phyloP scores from a whole-genome alignment of 768 basidiomycete species.

The Cystobasidium tubakii region DNA sequence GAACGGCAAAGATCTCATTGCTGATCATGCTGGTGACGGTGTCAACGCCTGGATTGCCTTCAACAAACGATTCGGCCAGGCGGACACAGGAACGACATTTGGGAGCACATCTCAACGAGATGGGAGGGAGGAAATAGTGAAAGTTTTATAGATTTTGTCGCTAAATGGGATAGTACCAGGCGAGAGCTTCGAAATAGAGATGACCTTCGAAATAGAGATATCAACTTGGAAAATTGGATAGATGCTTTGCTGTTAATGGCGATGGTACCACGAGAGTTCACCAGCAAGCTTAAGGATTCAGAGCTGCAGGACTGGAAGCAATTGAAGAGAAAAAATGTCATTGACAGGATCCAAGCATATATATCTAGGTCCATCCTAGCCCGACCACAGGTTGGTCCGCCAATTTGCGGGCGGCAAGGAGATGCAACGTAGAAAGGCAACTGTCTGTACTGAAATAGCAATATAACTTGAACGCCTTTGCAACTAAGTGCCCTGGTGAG shows the following conservation, averaged over 20 bases:
- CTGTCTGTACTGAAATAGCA: no score
- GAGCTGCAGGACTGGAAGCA: constrained; percentile 1
- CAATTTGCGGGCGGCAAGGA: no score
- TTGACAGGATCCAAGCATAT: neutral
- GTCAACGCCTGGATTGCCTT: neutral
- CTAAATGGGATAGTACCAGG: no score
- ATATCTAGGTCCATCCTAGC: no score
- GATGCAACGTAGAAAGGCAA: no score
- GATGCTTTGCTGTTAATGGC: constrained; percentile 2
- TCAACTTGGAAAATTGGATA: neutral
- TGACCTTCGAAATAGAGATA: neutral
- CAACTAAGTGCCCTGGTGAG: no score
- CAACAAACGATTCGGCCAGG: neutral
- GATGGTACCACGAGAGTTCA: constrained; percentile 2
- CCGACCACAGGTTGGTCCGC: no score
- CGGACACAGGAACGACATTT: no score
- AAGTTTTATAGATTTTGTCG: no score
- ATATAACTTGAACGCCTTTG: no score
- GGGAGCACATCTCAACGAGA: no score
- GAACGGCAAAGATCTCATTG: neutral
- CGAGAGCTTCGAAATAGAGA: neutral
- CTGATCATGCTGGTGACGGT: neutral
- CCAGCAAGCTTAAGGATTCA: neutral
- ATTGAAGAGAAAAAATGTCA: neutral
- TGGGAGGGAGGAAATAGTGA: no score